phyloP scores from a whole-genome alignment of 1,139 yeast species.

The Nakaseomyces bracarensis region DNA sequence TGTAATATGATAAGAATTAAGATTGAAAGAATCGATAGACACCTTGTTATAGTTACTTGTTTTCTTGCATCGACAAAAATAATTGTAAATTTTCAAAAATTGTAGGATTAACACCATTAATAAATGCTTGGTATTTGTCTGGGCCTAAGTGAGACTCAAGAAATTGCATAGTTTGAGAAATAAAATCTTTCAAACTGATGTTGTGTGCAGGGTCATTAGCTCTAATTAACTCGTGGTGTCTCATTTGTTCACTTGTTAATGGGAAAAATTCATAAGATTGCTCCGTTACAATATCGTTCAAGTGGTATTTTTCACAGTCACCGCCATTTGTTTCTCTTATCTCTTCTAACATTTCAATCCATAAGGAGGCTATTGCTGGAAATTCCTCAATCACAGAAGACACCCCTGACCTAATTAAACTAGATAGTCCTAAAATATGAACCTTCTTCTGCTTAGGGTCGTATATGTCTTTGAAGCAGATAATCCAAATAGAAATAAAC shows the following conservation, averaged over 20 bases:
- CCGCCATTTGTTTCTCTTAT: conserved; percentile 55
- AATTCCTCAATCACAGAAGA: conserved; percentile 30
- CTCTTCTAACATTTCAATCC: conserved; percentile 64
- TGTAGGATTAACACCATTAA: conserved; percentile 23
- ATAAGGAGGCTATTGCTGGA: conserved; percentile 41
- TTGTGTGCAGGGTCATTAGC: conserved; percentile 51
- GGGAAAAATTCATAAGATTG: conserved; percentile 26
- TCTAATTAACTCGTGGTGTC: conserved; percentile 43
- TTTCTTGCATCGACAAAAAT: conserved; percentile 22
- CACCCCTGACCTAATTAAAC: conserved; percentile 35
- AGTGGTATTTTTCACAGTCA: conserved; percentile 54
- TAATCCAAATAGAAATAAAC: conserved; percentile 33
- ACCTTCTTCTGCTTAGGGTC: conserved; percentile 62
- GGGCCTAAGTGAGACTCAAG: conserved; percentile 30
- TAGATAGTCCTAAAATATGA: conserved; percentile 51
- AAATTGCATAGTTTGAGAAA: conserved; percentile 29
- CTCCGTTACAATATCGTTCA: conserved; percentile 37
- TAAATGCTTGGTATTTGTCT: conserved; percentile 24
- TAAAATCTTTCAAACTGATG: conserved; percentile 39
- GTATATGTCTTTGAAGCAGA: conserved; percentile 29
- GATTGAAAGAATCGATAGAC: no score
- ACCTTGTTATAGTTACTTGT: not conserved
- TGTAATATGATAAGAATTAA: not conserved
- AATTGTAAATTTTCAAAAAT: conserved; percentile 32
- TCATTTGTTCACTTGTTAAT: conserved; percentile 47